phyloP scores from a whole-genome alignment of 192 early-diverging fungal species.

The Podila horticola region DNA sequence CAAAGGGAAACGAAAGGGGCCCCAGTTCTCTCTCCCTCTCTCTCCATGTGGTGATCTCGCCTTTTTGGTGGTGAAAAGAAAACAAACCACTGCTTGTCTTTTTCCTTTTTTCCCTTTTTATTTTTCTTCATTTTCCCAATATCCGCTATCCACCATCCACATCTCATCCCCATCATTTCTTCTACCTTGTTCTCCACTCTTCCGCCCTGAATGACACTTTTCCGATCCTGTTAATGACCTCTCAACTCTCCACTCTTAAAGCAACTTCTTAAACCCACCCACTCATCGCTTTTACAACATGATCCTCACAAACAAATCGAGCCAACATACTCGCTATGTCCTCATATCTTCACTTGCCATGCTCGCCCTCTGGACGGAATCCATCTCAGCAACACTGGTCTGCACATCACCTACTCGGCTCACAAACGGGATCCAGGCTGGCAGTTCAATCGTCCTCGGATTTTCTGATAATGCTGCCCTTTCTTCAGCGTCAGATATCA shows the following conservation, averaged over 20 bases:
- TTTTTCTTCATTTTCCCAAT: too few species aligned
- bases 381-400: conserved; percentile 6
- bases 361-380: background rate
- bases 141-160: background rate
- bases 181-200: background rate
- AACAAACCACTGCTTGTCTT: background rate
- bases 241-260: too few species aligned
- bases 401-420: conserved; percentile 10
- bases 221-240: too few species aligned
- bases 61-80: background rate
- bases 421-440: conserved; percentile 1
- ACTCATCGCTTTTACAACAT: background rate
- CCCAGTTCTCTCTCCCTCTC: too few species aligned
- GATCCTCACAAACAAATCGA: background rate
- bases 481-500: background rate
- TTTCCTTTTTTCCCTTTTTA: background rate
- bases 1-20: too few species aligned
- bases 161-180: background rate
- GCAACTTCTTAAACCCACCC: background rate
- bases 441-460: conserved; percentile 10
- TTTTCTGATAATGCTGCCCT: background rate
- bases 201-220: background rate
- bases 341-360: background rate
- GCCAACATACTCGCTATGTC: background rate
- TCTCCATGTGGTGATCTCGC: background rate